Conservation (phyloP, 179 eudicot species). For the Carnegiea gigantea region DNA sequence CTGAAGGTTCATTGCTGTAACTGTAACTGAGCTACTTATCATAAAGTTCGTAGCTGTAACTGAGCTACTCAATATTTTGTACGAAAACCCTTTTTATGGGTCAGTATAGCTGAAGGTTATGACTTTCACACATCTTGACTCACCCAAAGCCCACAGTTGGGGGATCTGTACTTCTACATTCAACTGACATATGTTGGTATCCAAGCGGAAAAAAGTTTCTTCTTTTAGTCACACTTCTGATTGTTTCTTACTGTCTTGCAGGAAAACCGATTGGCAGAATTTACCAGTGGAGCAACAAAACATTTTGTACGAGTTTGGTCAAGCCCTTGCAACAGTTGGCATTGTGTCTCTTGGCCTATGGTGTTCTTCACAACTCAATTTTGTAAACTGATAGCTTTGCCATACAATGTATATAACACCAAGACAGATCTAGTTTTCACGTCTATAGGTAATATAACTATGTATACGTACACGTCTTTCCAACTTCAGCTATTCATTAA, state of each 20-base stretch:
- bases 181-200: background rate
- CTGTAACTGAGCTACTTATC: background rate
- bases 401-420: slow-evolving; percentile 31
- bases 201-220: background rate
- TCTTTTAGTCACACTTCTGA: background rate
- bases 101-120: too few species aligned
- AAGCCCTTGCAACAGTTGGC: slow-evolving; percentile 76
- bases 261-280: slow-evolving; percentile 76
- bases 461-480: slow-evolving; percentile 15
- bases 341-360: slow-evolving; percentile 81
- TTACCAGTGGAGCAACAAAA: slow-evolving; percentile 54
- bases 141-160: background rate
- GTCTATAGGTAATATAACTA: slow-evolving; percentile 15
- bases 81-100: too few species aligned
- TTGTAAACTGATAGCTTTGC: slow-evolving; percentile 32
- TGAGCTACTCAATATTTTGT: background rate
- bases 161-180: background rate
- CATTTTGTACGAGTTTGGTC: slow-evolving; percentile 56
- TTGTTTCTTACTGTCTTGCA: slow-evolving; percentile 26
- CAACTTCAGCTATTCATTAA: slow-evolving; percentile 5
- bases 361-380: slow-evolving; percentile 55
- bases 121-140: too few species aligned
- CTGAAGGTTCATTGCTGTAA: background rate
- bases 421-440: slow-evolving; percentile 10
- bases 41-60: background rate